Evolutionary conservation across 1,284 basidiomycete genomes (phyloP).

Genomic region (Gymnopus androsaceus): DNA sequence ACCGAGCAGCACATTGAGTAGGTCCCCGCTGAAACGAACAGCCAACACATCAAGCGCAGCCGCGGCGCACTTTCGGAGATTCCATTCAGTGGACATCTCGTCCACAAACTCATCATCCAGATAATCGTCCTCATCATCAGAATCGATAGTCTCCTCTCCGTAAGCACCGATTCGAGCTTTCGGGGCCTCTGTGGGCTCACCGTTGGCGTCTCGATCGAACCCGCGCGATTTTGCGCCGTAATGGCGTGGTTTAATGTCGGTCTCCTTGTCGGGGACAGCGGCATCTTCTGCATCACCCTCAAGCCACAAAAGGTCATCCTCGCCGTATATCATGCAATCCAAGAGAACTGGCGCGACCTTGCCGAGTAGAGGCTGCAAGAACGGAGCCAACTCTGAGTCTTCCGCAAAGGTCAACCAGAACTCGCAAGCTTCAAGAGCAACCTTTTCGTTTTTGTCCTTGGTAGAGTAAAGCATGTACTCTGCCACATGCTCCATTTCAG

Average conservation of each 20-base stretch:
- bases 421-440: constrained; percentile 97
- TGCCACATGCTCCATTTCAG: constrained; percentile 93
- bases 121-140: constrained; percentile 85
- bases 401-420: constrained; percentile 99
- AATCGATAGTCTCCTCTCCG: constrained; percentile 70
- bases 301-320: constrained; percentile 94
- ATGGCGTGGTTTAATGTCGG: constrained; percentile 95
- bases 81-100: constrained; percentile 98
- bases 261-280: constrained; percentile 88
- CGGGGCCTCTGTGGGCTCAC: constrained; percentile 44
- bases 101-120: constrained; percentile 93
- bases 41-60: constrained; percentile 97
- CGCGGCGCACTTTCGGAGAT: constrained; percentile 96
- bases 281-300: constrained; percentile 93
- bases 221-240: constrained; percentile 86
- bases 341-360: constrained; percentile 93
- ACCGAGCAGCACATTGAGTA: constrained; percentile 87
- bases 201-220: constrained; percentile 70
- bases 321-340: constrained; percentile 97
- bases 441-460: constrained; percentile 93
- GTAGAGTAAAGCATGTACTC: constrained; percentile 99
- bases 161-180: constrained; percentile 64
- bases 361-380: constrained; percentile 82
- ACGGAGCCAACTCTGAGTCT: constrained; percentile 82
- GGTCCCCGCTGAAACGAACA: constrained; percentile 85